Base-by-base conservation (phyloP, 345 rosid genomes). In the Garcia nutans region DNA sequence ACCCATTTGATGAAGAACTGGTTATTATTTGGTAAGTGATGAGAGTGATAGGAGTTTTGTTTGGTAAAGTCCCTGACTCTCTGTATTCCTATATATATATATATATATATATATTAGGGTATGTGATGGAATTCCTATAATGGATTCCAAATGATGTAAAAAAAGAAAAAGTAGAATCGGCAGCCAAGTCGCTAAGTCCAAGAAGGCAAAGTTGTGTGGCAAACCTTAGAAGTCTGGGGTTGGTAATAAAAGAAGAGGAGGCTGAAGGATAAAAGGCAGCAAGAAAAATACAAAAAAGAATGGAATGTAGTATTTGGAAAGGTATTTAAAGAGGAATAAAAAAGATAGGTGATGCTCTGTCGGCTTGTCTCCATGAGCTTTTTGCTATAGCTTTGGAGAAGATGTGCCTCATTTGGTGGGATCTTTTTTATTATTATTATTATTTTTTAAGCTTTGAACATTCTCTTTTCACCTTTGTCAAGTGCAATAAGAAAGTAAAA, bases 291-390 rank as follows among this genome's bases (percentile, higher is more conserved):
- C 74, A 74, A 77, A 45, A 1, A 1, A 45, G 57, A 47, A 23
- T 81, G 77, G 82, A 81, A 66, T 54, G n/a, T 82, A 69, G 87
- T 57, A 47, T 24, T 77, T 86, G 85, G 85, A 78, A 73, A 61
- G 65, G 60, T 23, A 31, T 24, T 59, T 22, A 16, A 45, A 33
- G 76, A 23, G 76, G 79, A 75, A 71, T 75, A 79, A 70, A 74
- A 74, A 62, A 67, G 74, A 20, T 66, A 70, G 65, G 58, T 49
- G 65, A 61, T 77, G 47, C 66, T 24, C 10, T 79, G 76, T 77
- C 77, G 26, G 73, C 16, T 80, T 65, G 68, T 74, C 77, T 63
- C 67, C 64, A 61, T 70, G 68, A 56, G 73, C 31, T 54, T 37
- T 54, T 37, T 37, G 63, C 75, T 15, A 23, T 69, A 65, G 81